Percentiles rank a stretch among this genome's conserved stretches.
These are phyloP conservation scores for Trametes elegans DNA, from an alignment of 768 basidiomycete species.

Conservation along the genomic window DNA sequence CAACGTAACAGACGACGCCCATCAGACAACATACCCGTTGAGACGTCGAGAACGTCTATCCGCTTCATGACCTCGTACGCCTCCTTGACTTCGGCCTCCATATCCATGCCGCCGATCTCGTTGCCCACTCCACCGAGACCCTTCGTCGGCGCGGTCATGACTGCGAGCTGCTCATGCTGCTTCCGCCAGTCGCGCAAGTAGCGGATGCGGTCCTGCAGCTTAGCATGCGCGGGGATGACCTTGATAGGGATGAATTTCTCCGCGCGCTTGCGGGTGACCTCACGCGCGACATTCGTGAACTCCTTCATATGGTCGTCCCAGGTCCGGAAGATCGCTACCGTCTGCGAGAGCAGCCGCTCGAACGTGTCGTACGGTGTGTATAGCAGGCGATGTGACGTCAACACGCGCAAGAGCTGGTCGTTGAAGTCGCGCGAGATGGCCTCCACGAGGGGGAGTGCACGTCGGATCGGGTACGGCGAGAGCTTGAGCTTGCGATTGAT, in stretches of 20 bases:
- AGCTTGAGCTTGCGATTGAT: constrained; percentile 94
- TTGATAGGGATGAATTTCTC: constrained; percentile 98
- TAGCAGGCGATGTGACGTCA: constrained; percentile 87
- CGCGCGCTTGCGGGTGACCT: constrained; percentile 82
- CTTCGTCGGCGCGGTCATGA: constrained; percentile 95
- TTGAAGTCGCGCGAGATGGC: constrained; percentile 98
- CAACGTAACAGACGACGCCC: too few species aligned
- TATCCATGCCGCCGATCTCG: constrained; percentile 89
- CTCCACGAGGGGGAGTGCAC: constrained; percentile 94
- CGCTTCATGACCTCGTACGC: constrained; percentile 97
- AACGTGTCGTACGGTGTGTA: constrained; percentile 96
- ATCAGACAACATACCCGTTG: constrained; percentile 61
- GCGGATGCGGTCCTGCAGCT: constrained; percentile 81
- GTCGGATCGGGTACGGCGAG: constrained; percentile 94
- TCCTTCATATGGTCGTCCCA: constrained; percentile 69
- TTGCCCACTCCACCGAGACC: constrained; percentile 72
- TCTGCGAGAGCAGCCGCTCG: constrained; percentile 76
- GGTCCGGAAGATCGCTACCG: constrained; percentile 59
- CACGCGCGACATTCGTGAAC: constrained; percentile 73
- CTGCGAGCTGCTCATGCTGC: constrained; percentile 94
- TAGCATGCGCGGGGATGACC: constrained; percentile 85
- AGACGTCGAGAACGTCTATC: constrained; percentile 94
- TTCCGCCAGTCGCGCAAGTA: constrained; percentile 93
- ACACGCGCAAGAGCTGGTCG: constrained; percentile 86
- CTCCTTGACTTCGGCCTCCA: constrained; percentile 96